Conservation (phyloP, 2,329 filamentous ascomycete genomes). For the Stemphylium lycopersici region DNA sequence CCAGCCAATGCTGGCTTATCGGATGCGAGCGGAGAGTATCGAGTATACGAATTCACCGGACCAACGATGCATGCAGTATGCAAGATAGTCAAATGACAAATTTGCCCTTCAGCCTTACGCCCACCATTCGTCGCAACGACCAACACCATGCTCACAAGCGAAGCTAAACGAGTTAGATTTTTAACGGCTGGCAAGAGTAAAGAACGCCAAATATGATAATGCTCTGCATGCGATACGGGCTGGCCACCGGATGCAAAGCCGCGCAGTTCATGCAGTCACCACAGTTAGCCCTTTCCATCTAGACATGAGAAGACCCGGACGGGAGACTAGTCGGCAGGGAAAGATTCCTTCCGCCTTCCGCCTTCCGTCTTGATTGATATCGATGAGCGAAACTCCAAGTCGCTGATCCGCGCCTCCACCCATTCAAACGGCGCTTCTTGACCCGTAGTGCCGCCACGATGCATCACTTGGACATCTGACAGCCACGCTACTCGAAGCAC, state of each 20-base stretch:
- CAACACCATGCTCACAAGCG: neutral
- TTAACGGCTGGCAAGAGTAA: conserved; percentile 1
- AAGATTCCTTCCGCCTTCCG: neutral
- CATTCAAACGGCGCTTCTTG: neutral
- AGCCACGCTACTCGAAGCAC: neutral
- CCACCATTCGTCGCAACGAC: conserved; percentile 5
- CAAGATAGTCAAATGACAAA: conserved; percentile 11
- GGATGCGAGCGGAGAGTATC: conserved; percentile 3
- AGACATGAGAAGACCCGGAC: neutral
- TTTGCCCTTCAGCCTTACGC: conserved; percentile 19
- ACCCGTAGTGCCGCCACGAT: neutral
- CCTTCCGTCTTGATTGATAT: neutral
- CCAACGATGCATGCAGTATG: conserved; percentile 12
- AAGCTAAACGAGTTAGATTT: no score
- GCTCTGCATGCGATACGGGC: neutral
- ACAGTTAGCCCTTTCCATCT: neutral
- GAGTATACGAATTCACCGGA: conserved; percentile 24
- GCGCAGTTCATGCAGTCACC: neutral
- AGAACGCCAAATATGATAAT: neutral
- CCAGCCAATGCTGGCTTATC: conserved; percentile 11
- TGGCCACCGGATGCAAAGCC: neutral
- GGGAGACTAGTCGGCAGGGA: neutral
- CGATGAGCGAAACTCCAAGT: neutral
- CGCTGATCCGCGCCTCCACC: neutral
- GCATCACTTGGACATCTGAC: neutral